Conservation (phyloP, 2,329 filamentous ascomycete species). For the Aspergillus sp. region DNA sequence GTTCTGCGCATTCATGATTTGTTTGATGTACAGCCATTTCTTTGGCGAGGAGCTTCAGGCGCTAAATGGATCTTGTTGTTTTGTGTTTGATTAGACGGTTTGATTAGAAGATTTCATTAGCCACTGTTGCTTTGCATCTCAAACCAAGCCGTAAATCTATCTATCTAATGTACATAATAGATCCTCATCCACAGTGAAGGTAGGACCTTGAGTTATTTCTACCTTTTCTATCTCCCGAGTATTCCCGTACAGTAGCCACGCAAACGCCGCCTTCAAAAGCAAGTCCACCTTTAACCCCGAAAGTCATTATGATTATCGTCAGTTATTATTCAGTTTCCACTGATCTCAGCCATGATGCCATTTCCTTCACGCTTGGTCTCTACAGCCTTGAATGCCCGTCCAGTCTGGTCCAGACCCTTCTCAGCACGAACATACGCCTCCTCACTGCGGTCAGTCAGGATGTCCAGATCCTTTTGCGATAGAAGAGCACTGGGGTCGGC, state of each 20-base stretch:
- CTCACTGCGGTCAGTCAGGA: slow-evolving; percentile 70
- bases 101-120: slow-evolving; percentile 1
- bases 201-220: no score
- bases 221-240: no score
- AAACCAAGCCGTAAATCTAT: slow-evolving; percentile 1
- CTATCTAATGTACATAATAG: slow-evolving; percentile 11
- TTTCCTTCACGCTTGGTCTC: slow-evolving; percentile 62
- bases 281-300: not conserved
- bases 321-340: slow-evolving; percentile 9
- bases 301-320: not conserved
- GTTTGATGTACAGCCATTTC: slow-evolving; percentile 26
- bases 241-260: no score
- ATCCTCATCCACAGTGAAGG: no score
- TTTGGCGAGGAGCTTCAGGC: slow-evolving; percentile 29
- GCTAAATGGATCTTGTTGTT: slow-evolving; percentile 19
- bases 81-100: slow-evolving; percentile 9
- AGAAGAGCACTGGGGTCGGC: slow-evolving; percentile 60
- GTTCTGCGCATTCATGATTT: slow-evolving; percentile 12
- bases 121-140: slow-evolving; percentile 2
- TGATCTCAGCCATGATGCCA: slow-evolving; percentile 26
- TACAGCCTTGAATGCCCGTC: slow-evolving; percentile 64
- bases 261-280: not conserved
- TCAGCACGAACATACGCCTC: slow-evolving; percentile 70
- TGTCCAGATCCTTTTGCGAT: slow-evolving; percentile 69
- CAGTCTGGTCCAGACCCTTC: slow-evolving; percentile 62